Evolutionary conservation across 176 grass and related monocot genomes (phyloP).

Genomic region (Aegilops umbellulata): DNA sequence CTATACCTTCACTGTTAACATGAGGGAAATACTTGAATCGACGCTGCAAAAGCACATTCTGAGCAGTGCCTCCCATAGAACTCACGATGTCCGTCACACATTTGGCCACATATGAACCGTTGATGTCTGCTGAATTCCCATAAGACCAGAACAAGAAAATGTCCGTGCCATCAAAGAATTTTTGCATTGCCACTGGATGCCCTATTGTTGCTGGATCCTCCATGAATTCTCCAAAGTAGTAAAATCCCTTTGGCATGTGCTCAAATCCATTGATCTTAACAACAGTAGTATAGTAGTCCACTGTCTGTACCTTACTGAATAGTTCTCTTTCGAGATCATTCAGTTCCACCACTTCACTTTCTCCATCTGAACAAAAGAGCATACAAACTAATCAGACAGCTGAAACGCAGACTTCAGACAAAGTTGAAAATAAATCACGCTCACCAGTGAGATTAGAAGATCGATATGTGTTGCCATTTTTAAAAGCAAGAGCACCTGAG

Average conservation of each 20-base stretch:
- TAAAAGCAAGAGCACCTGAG: slow-evolving; percentile 60
- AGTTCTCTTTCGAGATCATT: slow-evolving; percentile 65
- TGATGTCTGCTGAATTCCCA: slow-evolving; percentile 65
- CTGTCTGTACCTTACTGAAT: slow-evolving; percentile 63
- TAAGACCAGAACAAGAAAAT: slow-evolving; percentile 85
- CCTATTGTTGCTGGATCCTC: slow-evolving; percentile 69
- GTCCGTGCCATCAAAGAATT: slow-evolving; percentile 59
- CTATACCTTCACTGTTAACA: slow-evolving; percentile 61
- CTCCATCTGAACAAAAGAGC: slow-evolving; percentile 40
- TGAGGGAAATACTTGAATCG: slow-evolving; percentile 78
- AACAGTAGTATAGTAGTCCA: slow-evolving; percentile 76
- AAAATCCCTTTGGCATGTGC: slow-evolving; percentile 65
- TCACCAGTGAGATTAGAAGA: slow-evolving; percentile 52
- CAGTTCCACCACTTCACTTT: slow-evolving; percentile 63
- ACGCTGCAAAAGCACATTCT: slow-evolving; percentile 63
- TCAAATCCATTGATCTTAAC: slow-evolving; percentile 64
- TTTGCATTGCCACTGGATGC: slow-evolving; percentile 74
- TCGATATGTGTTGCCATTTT: slow-evolving; percentile 63
- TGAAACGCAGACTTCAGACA: slow-evolving; percentile 12
- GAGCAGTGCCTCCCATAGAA: slow-evolving; percentile 53
- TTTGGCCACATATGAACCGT: slow-evolving; percentile 48
- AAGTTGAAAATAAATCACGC: slow-evolving; percentile 26
- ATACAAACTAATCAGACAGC: slow-evolving; percentile 22
- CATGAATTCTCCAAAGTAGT: slow-evolving; percentile 73
- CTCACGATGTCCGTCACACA: slow-evolving; percentile 48